A percentile compares a stretch with the other conserved stretches of the same genome.
phyloP scores from a whole-genome alignment of 768 basidiomycete genomes.

The Strobilomyces confusus region DNA sequence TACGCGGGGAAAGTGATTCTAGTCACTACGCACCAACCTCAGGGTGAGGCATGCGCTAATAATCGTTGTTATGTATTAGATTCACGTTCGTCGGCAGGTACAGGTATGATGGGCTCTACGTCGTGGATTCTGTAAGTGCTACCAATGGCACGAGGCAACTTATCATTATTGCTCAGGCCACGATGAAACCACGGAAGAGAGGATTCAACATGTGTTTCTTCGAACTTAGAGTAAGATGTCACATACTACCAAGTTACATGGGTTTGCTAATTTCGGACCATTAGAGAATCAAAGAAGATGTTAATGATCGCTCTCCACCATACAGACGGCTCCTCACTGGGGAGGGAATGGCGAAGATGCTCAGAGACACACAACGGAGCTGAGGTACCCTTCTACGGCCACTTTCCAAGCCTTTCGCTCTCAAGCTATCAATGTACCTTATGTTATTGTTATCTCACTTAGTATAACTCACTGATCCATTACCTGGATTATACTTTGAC shows the following conservation, averaged over 20 bases:
- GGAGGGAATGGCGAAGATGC: conserved; percentile 1
- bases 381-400: neutral
- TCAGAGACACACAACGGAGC: neutral
- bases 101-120: conserved; percentile 32
- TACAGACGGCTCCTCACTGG: neutral
- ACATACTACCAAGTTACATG: neutral
- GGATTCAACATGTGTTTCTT: conserved; percentile 28
- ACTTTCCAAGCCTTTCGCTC: neutral
- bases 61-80: neutral
- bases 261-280: neutral
- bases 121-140: conserved; percentile 24
- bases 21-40: conserved; percentile 17
- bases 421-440: neutral
- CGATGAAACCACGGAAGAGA: conserved; percentile 13
- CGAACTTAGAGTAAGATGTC: conserved; percentile 18
- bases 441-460: neutral
- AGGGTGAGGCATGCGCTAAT: conserved; percentile 19
- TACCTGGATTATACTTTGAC: too few species aligned
- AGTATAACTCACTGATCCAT: too few species aligned
- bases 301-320: neutral
- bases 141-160: neutral
- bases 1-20: conserved; percentile 26
- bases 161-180: conserved; percentile 14
- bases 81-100: conserved; percentile 15
- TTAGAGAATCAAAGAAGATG: conserved; percentile 17